Evolutionary conservation across 768 basidiomycete genomes (phyloP), one percentile per base, ranked within the genome.

Genomic region (Kwoniella botswanensis): DNA sequence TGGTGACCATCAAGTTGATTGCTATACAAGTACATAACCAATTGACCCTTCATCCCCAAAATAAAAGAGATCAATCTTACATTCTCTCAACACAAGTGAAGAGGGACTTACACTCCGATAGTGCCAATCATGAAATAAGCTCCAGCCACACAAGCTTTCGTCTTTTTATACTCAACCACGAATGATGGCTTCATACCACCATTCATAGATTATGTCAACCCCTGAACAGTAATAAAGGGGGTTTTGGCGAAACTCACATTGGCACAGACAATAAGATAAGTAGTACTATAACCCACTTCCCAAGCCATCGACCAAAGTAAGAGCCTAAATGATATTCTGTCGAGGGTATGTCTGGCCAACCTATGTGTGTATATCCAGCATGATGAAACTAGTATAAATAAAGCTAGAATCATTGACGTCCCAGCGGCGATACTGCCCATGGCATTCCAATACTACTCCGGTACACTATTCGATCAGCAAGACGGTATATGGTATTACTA

Each of bases 1-100:
- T 68, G 17, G 66, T 72, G 10, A 76, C 29, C 75, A 74, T 74
- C 41, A 76, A 63, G 29, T 76, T 76, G 65, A 76, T 52, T 11
- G 75, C 75, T 35, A 74, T 76, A 46, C 63, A 71, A 4, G 73
- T 76, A 53, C 70, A 74, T 5, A 74, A 57, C 44, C 71, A 76
- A 57, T 74, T 76, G 56, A 74, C 73, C 9, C 75, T 76, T 41
- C 6, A 46, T 29, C 29, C 29, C 3, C 9, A 6, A n/a, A 15
- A 4, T 7, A 44, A n/a, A 35, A 61, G 2, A n/a, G 18, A 7
- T 70, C 41, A 24, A 7, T 21, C 21, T 22, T 43, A n/a, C n/a
- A 44, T 18, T 55, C 29, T 3, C 24, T 24, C 35, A 3, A 35
- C n/a, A 44, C 26, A 50, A n/a, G 26, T 44, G 35, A 21, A 17